Conservation (phyloP, 164 flowering plant species). For the Stephania yunnanensis region DNA sequence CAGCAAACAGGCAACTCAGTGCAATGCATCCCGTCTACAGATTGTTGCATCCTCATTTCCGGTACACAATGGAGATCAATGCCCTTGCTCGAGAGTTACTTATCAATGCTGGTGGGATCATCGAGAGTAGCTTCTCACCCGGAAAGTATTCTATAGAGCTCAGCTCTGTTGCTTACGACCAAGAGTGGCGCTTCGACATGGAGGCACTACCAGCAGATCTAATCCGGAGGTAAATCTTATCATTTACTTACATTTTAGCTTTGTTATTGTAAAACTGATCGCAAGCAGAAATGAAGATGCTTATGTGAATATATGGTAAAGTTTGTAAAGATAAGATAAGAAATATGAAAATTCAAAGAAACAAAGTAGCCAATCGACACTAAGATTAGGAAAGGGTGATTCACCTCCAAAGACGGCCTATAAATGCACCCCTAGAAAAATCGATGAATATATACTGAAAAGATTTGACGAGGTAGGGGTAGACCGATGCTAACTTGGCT, state of each 20-base stretch:
- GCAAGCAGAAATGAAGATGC: too few species aligned
- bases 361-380: too few species aligned
- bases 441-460: too few species aligned
- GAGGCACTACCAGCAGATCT: conserved; percentile 64
- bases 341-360: too few species aligned
- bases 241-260: not conserved
- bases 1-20: conserved; percentile 63
- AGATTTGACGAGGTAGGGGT: too few species aligned
- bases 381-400: too few species aligned
- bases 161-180: conserved; percentile 50
- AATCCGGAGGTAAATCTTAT: conserved; percentile 38
- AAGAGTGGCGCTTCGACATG: conserved; percentile 56
- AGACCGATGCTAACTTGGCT: too few species aligned
- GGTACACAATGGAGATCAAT: conserved; percentile 83
- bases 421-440: too few species aligned
- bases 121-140: conserved; percentile 51
- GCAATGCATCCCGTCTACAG: conserved; percentile 69
- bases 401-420: too few species aligned
- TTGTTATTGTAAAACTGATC: not conserved
- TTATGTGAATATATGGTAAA: too few species aligned
- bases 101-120: conserved; percentile 53
- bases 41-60: conserved; percentile 57
- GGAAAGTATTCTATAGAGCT: conserved; percentile 49
- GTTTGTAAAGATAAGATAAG: too few species aligned
- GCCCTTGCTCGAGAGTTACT: conserved; percentile 56